Base-by-base conservation (phyloP, 495 filamentous ascomycete genomes). In the Aspergillus affinis region DNA sequence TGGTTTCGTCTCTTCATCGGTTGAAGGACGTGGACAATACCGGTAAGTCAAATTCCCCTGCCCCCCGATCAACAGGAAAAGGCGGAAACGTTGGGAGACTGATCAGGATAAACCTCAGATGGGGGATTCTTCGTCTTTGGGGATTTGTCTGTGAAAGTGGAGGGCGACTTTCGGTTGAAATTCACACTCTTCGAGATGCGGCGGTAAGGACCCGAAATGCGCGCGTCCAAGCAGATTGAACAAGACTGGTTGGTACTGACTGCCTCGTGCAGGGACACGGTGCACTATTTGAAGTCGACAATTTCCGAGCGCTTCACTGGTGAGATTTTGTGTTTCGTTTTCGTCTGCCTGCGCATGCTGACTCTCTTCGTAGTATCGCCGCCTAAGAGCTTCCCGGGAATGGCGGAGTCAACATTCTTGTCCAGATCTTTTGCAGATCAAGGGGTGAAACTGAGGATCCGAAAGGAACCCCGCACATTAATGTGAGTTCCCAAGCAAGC, bases 101-200 rank as follows among this genome's bases (percentile, higher is more conserved):
- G 63, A 72, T 63, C 8, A 2, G 5, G 5, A 9, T 23, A 18
- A 10, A 18, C 47, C 21, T 30, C 67, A 83, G 93, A 97, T 81
- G 93, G 92, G 13, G 92, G 90, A 2, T 98, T 95, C 78, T 98
- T 98, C 61, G 90, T 98, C n/a, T 98, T 96, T 74, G 90, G 90
- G 6, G 94, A 98, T 72, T 76, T 98, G 18, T 97, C 93, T 0
- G 85, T 95, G 26, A 88, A 90, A 70, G 79, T 89, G 19, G 89
- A 91, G 63, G 94, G 94, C 23, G 81, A 82, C 6, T 95, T 86
- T 63, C 80, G 90, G 26, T 78, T 98, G 61, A 86, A 89, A 46
- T 98, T 98, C 70, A 91, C 85, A 57, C 82, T 98, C 26, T 93
- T 90, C 67, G 92, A 97, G 72, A 88, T 96, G 79, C 76, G 79